phyloP scores from a whole-genome alignment of 2,329 filamentous ascomycete species.

The Spiromastix sp. region DNA sequence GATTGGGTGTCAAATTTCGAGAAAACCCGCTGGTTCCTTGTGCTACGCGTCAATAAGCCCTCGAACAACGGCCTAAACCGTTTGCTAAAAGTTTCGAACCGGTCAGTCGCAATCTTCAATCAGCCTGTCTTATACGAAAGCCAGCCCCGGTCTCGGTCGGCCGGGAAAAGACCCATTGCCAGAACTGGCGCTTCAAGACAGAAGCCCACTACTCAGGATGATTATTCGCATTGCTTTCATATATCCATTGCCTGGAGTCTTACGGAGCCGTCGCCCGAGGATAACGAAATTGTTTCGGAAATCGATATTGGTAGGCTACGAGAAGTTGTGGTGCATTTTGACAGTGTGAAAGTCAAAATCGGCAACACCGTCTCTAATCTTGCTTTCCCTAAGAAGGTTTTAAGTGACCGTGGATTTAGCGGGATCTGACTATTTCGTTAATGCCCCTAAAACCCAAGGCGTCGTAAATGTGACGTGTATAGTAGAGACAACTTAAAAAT shows the following conservation, averaged over 20 bases:
- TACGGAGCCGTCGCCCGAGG: conserved; percentile 38
- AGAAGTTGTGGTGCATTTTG: conserved; percentile 43
- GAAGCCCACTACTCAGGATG: conserved; percentile 10
- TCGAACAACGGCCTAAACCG: conserved; percentile 46
- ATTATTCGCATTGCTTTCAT: conserved; percentile 59
- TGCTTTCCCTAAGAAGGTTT: conserved; percentile 12
- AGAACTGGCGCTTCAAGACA: conserved; percentile 1
- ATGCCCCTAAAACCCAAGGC: too few species aligned
- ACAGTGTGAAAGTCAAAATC: conserved; percentile 62
- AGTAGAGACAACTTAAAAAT: too few species aligned
- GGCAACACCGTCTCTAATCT: conserved; percentile 52
- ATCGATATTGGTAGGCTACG: conserved; percentile 22
- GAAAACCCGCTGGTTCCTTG: conserved; percentile 69
- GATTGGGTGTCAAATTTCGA: conserved; percentile 60
- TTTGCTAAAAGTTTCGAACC: conserved; percentile 60
- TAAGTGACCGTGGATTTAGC: conserved; percentile 9
- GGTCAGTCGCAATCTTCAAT: conserved; percentile 45
- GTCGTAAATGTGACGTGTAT: too few species aligned
- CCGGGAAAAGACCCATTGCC: conserved; percentile 4
- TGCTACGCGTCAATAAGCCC: conserved; percentile 51
- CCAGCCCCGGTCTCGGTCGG: conserved; percentile 12
- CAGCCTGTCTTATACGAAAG: conserved; percentile 62
- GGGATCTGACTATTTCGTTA: conserved; percentile 9
- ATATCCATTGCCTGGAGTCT: conserved; percentile 83
- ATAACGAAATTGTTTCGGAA: conserved; percentile 21